Evolutionary conservation across 2,329 filamentous ascomycete genomes (phyloP), one percentile per base, ranked within the genome.

Genomic region (Verticillium dahliae): DNA sequence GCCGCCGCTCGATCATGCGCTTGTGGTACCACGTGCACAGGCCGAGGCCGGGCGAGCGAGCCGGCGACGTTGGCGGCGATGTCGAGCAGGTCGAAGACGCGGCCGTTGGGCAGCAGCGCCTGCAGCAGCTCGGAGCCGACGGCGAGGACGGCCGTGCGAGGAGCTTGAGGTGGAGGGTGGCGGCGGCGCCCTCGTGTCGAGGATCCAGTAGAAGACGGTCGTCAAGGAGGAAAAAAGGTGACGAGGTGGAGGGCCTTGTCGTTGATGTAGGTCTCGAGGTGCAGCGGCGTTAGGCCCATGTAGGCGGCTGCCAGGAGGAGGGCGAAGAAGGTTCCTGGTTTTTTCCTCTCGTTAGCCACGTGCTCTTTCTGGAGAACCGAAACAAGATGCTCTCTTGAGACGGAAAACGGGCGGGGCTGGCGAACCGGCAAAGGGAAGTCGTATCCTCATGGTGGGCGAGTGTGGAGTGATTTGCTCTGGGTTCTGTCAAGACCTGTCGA

Each of bases 141-240:
- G 56, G 88, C 88, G 2, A 93, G 81, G 31, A 75, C 77, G 52
- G 89, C 76, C 6, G 93, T 96, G 78, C 92, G 27, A 92, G 73
- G 33, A 97, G 79, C 14, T 93, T 96, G 66, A 97, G 78, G 75
- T 99, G 90, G 57, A 97, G 80, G 22, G 87, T 89, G 67, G 67
- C 94, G 90, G 59, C 94, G 88, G 65, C 95, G 90, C 65, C 65
- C 88, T 90, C 59, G 92, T 96, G 74, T 99, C 95, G 69, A 97
- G 78, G 72, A 97, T 90, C 92, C 95, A 99, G 85, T 99, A 99
- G 82, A 98, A 98, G 68, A 85, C 78, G 66, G 90, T 76, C 15
- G 94, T 97, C 60, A 99, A 99, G 84, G 67, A 91, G 73, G 81
- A 98, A 97, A 80, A 80, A 99, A 98, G 69, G 90, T 93, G 62